Base-by-base conservation (phyloP, 352 stramenopile species). In the Phytophthora idaei region DNA sequence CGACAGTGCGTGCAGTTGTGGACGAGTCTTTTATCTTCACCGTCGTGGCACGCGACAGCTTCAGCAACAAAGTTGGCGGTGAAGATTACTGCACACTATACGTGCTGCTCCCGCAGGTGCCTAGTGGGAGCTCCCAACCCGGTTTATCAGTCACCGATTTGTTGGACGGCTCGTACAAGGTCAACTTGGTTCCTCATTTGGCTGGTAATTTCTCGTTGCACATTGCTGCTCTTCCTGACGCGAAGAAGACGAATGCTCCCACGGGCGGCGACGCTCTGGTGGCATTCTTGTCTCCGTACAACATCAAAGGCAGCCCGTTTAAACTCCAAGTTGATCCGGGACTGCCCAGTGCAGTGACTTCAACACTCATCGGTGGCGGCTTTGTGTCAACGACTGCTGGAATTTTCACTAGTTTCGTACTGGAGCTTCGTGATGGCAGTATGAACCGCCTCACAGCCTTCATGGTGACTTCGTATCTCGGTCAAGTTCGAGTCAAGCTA, bases 251-350 rank as follows among this genome's bases (percentile, higher is more conserved):
- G 41, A 53, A 36, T 42, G 17, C 64, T 70, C 60, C 68, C 17
- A 11, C 52, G 9, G 64, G 52, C 41, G 54, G 60, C 6, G 54
- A 61, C 15, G 68, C 73, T 1, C 41, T 82, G 27, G 66, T 66
- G 4, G n/a, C 57, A 12, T 84, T 79, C 46, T 65, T 89, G 39
- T 37, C 55, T 34, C 52, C 70, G 12, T 83, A 71, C 45, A 74
- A 73, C 37, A 83, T 90, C 37, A 57, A 60, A 11, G 47, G 64
- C 4, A 84, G 69, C 56, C 81, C 81, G 5, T 90, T 90, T 31
- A 64, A 65, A 15, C 44, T 91, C 17, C 46, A 69, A 25, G 71
- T 90, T 29, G 47, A 73, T 9, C 76, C 80, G 36, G 80, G 83
- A 34, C 27, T 10, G 11, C 63, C 76, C 28, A 73, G 64, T 5